These are phyloP conservation scores for Tricladium varicosporioides DNA, from an alignment of 2,329 filamentous ascomycete species.

Conservation along the genomic window DNA sequence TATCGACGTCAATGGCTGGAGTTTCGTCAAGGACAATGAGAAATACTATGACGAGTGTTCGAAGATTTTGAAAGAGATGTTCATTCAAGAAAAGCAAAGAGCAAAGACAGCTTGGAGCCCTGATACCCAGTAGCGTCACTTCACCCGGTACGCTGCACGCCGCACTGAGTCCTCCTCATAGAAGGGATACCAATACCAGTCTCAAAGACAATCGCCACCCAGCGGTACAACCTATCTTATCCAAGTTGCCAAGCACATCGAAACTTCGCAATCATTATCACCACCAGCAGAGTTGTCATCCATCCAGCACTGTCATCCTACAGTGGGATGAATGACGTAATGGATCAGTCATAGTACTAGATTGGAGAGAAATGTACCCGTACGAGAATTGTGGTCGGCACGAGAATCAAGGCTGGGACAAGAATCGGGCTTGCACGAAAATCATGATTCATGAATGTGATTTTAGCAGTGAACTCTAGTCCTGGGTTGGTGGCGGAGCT, in stretches of 20 bases:
- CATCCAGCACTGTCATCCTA: too few species aligned
- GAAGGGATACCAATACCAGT: constrained; percentile 27
- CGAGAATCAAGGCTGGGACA: too few species aligned
- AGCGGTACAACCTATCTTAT: constrained; percentile 55
- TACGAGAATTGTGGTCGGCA: too few species aligned
- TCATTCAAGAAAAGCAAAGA: constrained; percentile 73
- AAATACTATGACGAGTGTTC: constrained; percentile 95
- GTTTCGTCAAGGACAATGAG: constrained; percentile 98
- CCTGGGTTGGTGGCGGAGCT: too few species aligned
- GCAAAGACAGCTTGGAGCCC: constrained; percentile 47
- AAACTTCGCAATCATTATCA: too few species aligned
- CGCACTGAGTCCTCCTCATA: constrained; percentile 13
- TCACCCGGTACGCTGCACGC: constrained; percentile 18
- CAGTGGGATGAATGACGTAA: too few species aligned
- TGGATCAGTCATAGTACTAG: too few species aligned
- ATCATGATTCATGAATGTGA: too few species aligned
- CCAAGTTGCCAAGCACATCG: constrained; percentile 62
- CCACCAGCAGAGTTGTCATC: too few species aligned
- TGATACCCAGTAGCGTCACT: constrained; percentile 18
- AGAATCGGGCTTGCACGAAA: too few species aligned
- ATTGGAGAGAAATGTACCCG: too few species aligned
- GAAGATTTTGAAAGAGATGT: constrained; percentile 82
- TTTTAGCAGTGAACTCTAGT: too few species aligned
- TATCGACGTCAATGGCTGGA: constrained; percentile 99
- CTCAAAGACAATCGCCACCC: constrained; percentile 46